Base-by-base conservation (phyloP, 768 basidiomycete species). In the Boletus sp. region DNA sequence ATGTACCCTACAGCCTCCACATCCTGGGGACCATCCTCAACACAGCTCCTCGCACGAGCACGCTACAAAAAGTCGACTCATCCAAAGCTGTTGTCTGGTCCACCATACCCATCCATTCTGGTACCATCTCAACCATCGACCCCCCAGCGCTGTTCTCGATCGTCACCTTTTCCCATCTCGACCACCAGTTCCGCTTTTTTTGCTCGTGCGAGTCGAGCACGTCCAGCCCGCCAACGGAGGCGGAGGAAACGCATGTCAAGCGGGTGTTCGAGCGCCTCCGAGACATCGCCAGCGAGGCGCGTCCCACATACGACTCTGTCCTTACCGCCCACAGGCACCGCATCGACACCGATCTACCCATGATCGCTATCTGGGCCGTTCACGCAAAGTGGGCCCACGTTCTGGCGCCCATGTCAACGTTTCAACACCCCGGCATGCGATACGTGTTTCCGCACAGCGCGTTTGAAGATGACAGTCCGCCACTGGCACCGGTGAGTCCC, bases 11-110 rank as follows among this genome's bases (percentile, higher is more conserved):
- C 47, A 57, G 57, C 14, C 51, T 61, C 13, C 37, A 52, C 21
- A 39, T 63, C 41, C 51, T 68, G 9, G 64, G 66, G 14, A 17
- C 32, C 49, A 37, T 67, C 33, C 55, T 59, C 17, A 68, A 68
- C 41, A 11, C 61, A 11, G 35, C 42, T 38, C 54, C 45, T 25
- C 65, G 62, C 30, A 8, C 55, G 29, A 44, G n/a, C 37, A 55
- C 49, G 3, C 29, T 61, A n/a, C 58, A 19, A 44, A 42, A 41
- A n/a, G 19, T 57, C 3, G 53, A 68, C 30, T 33, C 56, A 47
- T 56, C 66, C 45, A 53, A 59, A 43, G 25, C 57, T 34, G 51
- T 30, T 0, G 51, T 63, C 35, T 63, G 66, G 65, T 64, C 65
- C 4, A 62, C 65, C 25, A 32, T 47, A 43, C 62, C 53, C 23